These are phyloP conservation scores for Stemphylium lycopersici DNA, from an alignment of 2,329 filamentous ascomycete genomes.

Conservation along the genomic window DNA sequence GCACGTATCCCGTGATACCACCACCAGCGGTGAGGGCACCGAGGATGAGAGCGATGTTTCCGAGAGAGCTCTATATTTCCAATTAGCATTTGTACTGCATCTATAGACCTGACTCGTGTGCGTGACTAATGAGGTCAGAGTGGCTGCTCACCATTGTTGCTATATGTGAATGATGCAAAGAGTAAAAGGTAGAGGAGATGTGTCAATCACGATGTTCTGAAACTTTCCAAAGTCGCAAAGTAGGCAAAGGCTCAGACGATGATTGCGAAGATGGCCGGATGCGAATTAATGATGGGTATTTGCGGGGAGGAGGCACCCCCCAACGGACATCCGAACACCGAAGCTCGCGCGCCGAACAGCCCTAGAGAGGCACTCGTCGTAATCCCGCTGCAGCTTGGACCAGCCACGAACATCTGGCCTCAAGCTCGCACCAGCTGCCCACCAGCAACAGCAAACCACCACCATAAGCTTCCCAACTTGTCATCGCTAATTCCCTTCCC, in stretches of 20 bases:
- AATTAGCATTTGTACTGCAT: slow-evolving; percentile 9
- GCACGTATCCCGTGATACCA: slow-evolving; percentile 83
- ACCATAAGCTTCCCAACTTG: slow-evolving; percentile 7
- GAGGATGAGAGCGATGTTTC: slow-evolving; percentile 75
- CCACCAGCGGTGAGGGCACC: slow-evolving; percentile 83
- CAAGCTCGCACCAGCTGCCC: slow-evolving; percentile 24
- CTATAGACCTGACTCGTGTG: slow-evolving; percentile 6
- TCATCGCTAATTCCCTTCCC: background rate
- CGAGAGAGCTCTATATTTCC: slow-evolving; percentile 41
- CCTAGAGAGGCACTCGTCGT: background rate
- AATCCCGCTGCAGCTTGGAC: slow-evolving; percentile 14
- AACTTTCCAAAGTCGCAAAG: too few relatives aligned
- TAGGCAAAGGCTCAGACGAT: too few relatives aligned
- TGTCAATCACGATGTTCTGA: background rate
- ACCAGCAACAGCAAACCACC: slow-evolving; percentile 12
- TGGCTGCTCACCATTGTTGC: slow-evolving; percentile 2
- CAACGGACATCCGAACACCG: slow-evolving; percentile 19
- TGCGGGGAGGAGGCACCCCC: slow-evolving; percentile 22
- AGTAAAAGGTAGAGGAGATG: background rate
- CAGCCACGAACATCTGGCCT: slow-evolving; percentile 32
- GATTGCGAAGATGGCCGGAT: background rate
- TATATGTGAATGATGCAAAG: background rate
- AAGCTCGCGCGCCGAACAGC: slow-evolving; percentile 5
- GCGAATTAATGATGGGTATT: slow-evolving; percentile 10
- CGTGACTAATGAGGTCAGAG: background rate